phyloP scores from a whole-genome alignment of 164 flowering plant species.

The Protea cynaroides region DNA sequence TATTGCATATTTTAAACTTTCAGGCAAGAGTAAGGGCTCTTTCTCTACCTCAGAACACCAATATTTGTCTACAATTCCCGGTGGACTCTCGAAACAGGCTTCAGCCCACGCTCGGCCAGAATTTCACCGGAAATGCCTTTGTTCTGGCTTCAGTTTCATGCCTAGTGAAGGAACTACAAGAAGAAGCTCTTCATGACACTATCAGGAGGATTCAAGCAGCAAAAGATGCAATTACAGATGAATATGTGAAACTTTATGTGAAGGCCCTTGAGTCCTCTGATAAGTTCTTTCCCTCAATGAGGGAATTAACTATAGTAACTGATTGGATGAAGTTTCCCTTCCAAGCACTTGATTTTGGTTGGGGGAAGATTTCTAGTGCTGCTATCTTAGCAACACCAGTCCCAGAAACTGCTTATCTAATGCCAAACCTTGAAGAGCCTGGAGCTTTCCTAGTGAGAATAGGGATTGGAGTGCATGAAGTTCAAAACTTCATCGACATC shows the following conservation, averaged over 20 bases:
- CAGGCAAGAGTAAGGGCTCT: slow-evolving; percentile 27
- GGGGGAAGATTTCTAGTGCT: slow-evolving; percentile 17
- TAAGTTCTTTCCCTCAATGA: slow-evolving; percentile 28
- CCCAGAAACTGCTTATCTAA: slow-evolving; percentile 23
- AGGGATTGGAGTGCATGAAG: slow-evolving; percentile 16
- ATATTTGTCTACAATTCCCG: slow-evolving; percentile 25
- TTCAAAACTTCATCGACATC: slow-evolving; percentile 5
- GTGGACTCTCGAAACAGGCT: slow-evolving; percentile 17
- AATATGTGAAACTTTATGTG: slow-evolving; percentile 14
- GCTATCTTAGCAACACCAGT: slow-evolving; percentile 19
- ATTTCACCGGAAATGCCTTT: slow-evolving; percentile 27
- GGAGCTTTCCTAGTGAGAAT: slow-evolving; percentile 18
- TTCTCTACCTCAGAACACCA: slow-evolving; percentile 13
- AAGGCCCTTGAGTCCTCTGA: slow-evolving; percentile 21
- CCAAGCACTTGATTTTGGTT: slow-evolving; percentile 21
- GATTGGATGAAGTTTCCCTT: slow-evolving; percentile 24
- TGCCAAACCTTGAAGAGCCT: slow-evolving; percentile 15
- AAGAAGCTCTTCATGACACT: slow-evolving; percentile 18
- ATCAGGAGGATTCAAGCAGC: slow-evolving; percentile 21
- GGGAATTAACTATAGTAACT: slow-evolving; percentile 19
- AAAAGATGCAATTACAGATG: slow-evolving; percentile 14
- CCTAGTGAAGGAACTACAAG: slow-evolving; percentile 11
- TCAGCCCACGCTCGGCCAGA: slow-evolving; percentile 15
- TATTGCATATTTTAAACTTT: not conserved
- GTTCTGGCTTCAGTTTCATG: slow-evolving; percentile 24